These are phyloP conservation scores for Fusarium equiseti DNA, from an alignment of 2,329 filamentous ascomycete genomes.

Conservation along the genomic window DNA sequence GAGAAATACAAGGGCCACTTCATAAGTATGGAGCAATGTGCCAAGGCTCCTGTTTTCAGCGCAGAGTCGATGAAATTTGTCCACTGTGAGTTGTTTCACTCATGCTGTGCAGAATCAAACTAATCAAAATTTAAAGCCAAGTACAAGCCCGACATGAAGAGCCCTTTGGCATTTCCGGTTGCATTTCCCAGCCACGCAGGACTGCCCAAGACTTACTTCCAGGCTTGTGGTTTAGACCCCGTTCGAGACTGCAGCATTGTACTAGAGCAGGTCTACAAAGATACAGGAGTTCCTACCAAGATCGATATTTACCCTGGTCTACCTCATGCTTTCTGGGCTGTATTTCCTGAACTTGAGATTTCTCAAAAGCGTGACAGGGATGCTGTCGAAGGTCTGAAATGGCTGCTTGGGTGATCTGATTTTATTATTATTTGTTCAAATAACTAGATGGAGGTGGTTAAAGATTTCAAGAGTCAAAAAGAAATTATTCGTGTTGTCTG, in stretches of 20 bases:
- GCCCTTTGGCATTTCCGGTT: conserved; percentile 47
- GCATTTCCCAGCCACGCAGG: conserved; percentile 32
- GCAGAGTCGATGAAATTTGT: conserved; percentile 44
- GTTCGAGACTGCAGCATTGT: conserved; percentile 48
- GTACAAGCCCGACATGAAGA: conserved; percentile 44
- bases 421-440: background rate
- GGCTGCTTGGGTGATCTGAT: conserved; percentile 27
- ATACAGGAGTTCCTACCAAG: conserved; percentile 46
- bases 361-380: conserved; percentile 43
- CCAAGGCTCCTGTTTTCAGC: conserved; percentile 41
- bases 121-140: conserved; percentile 31
- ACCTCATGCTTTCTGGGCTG: conserved; percentile 49
- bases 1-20: conserved; percentile 48
- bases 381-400: conserved; percentile 40
- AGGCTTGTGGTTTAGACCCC: conserved; percentile 49
- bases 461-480: background rate
- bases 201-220: conserved; percentile 51
- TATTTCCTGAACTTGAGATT: conserved; percentile 42
- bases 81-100: conserved; percentile 25
- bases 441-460: background rate
- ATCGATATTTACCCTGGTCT: conserved; percentile 49
- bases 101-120: background rate
- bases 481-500: background rate
- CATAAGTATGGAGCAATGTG: conserved; percentile 47
- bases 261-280: conserved; percentile 48